Evolutionary conservation across 805 yeast species (phyloP), one percentile per base, ranked within the genome.

Genomic region (Jamesozyma rosinii): DNA sequence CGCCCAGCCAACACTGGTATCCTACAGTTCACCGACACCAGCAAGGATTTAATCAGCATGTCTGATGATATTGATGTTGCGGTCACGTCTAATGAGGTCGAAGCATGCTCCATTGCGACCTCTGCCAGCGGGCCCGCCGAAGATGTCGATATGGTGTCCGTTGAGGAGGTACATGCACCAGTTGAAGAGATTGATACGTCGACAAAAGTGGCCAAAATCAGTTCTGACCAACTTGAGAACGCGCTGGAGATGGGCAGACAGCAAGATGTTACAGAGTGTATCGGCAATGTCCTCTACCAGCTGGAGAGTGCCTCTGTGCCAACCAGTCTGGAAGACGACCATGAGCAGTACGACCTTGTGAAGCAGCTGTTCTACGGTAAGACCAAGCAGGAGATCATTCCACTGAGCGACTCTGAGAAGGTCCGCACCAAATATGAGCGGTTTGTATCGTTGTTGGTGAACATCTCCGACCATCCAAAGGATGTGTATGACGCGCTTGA

Each of bases 211-310:
- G 68, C 66, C 0, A 60, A 59, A 33, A 61, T 66, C 15, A 63
- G 64, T 39, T 65, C 77, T 3, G 84, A 79, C 48, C 87, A 82
- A 54, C 73, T 83, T 63, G 88, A 78, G 44, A 75, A 80, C 53
- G 80, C 92, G 0, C 69, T 81, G 42, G 89, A 85, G 56, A 70
- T 81, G 55, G 95, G 96, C 2, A 71, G 95, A 50, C 98, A 92
- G 59, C 98, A 92, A 61, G 98, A 92, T 67, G 97, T 92, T 17
- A 88, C 97, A 0, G 98, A 92, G 59, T 90, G 97, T 62, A 88
- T 90, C 55, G 95, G 89, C 43, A 92, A 92, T 60, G 97, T 92
- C 6, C 70, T 89, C 13, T 84, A 82, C 49, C 97, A 90, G 60
- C 67, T 92, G 31, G 97, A 90, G 58, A 85, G 95, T 21, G 94